Evolutionary conservation across 2,329 filamentous ascomycete genomes (phyloP).

Genomic region (Trichoderma breve): DNA sequence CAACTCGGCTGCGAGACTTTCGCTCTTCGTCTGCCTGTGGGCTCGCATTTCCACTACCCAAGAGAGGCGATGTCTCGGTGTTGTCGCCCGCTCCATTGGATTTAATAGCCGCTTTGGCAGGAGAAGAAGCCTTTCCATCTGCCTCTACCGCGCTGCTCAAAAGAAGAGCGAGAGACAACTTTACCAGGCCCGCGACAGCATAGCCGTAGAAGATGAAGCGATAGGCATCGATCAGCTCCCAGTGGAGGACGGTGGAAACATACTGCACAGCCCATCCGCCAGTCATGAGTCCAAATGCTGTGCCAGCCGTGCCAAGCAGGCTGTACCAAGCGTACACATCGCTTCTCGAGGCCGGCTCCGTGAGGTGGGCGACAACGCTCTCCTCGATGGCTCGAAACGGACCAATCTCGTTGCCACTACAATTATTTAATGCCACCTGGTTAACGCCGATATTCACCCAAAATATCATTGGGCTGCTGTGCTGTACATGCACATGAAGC

Average conservation of each 20-base stretch:
- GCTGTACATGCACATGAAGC: neutral
- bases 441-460: neutral
- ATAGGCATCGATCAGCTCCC: conserved; percentile 49
- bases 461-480: neutral
- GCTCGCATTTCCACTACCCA: conserved; percentile 21
- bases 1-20: neutral
- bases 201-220: conserved; percentile 58
- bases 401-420: conserved; percentile 63
- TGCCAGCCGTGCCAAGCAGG: conserved; percentile 56
- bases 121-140: conserved; percentile 21
- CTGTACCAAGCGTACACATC: conserved; percentile 64
- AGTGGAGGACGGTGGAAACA: conserved; percentile 43
- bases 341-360: conserved; percentile 42
- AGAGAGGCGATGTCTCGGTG: conserved; percentile 30
- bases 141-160: conserved; percentile 49
- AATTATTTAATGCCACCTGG: neutral
- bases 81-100: neutral
- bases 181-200: conserved; percentile 55
- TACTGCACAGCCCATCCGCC: conserved; percentile 59
- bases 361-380: conserved; percentile 58
- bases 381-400: conserved; percentile 63
- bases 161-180: conserved; percentile 50
- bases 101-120: neutral
- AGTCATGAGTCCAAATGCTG: conserved; percentile 57
- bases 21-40: neutral